Evolutionary conservation across 2,329 filamentous ascomycete genomes (phyloP).

Genomic region (Fusarium incarnatum): DNA sequence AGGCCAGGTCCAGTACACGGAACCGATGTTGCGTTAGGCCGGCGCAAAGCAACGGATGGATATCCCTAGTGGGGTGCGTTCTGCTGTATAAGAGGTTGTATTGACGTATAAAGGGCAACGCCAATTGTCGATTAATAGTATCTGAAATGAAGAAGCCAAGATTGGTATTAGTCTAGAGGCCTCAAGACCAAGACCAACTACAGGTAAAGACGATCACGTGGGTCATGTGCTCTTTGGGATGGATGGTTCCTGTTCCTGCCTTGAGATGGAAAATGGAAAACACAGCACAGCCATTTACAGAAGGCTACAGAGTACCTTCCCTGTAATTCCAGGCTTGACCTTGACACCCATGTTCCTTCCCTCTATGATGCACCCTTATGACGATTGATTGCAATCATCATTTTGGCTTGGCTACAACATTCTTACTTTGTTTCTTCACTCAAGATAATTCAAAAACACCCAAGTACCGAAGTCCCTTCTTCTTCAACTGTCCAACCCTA

Average conservation of each 20-base stretch:
- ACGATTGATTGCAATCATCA: not conserved
- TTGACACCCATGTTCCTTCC: not conserved
- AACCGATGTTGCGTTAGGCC: slow-evolving; percentile 33
- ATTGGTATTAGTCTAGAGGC: not conserved
- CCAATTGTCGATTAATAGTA: slow-evolving; percentile 4
- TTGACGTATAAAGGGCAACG: not conserved
- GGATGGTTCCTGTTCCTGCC: not conserved
- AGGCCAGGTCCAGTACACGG: slow-evolving; percentile 10
- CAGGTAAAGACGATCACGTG: slow-evolving; percentile 31
- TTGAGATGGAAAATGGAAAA: slow-evolving; percentile 9
- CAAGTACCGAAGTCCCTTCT: too few species aligned
- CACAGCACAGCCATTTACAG: slow-evolving; percentile 14
- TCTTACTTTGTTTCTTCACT: not conserved
- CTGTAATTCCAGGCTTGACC: slow-evolving; percentile 10
- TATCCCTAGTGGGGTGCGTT: slow-evolving; percentile 27
- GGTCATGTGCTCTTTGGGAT: slow-evolving; percentile 27
- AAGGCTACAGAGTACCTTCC: slow-evolving; percentile 1
- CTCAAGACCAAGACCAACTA: slow-evolving; percentile 2
- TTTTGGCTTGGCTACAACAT: not conserved
- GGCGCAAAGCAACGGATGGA: slow-evolving; percentile 20
- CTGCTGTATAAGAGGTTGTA: slow-evolving; percentile 22
- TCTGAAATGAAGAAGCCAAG: slow-evolving; percentile 2
- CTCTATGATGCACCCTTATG: not conserved
- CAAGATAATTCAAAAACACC: too few species aligned
- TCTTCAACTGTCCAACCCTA: not conserved